Base-by-base conservation (phyloP, 2,329 filamentous ascomycete species). In the Elsinoe perseae region DNA sequence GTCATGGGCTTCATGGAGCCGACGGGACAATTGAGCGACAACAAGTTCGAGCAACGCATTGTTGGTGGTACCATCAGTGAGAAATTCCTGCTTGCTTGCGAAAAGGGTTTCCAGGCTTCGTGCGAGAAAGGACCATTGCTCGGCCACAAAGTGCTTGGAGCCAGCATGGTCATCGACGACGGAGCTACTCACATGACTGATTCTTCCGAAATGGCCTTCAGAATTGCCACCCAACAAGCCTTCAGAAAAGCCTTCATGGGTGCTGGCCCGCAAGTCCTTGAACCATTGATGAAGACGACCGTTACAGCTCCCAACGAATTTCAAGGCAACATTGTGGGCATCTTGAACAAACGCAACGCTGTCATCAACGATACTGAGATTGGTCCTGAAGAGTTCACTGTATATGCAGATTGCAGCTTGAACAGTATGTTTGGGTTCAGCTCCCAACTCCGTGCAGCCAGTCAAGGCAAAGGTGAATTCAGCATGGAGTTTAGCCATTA, bases 401-500 rank as follows among this genome's bases (percentile, higher is more conserved):
- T 97, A 58, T 83, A 85, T 56, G 91, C 90, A 23, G 93, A 97
- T 74, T 95, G 90, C 77, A 91, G 86, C 70, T 74, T 98, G 70
- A 95, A 97, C 71, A 83, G 86, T 70, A 98, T 98, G 93, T 98
- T 98, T 70, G 93, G 93, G 61, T 97, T 98, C 76, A 91, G 85
- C 66, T 88, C 85, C 40, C 88, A 95, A 73, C 75, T 98, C 63
- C 82, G 93, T 64, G 93, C 93, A 12, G 88, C 91, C 20, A 97
- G 91, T 1, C 93, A 98, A 76, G 93, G 93, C 60, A 98, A 98
- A 80, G 93, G 93, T 66, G 93, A 98, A 76, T 98, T 96, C 69
- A 87, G 82, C 66, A 97, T 98, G 93, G 93, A 98, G 75, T 98
- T 98, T 68, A 93, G 87, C 72, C 93, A 97, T 75, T 98, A 98